A percentile compares a stretch with the other conserved stretches of the same genome.
phyloP scores from a whole-genome alignment of 495 filamentous ascomycete genomes.

The Penicillium samsonianum region DNA sequence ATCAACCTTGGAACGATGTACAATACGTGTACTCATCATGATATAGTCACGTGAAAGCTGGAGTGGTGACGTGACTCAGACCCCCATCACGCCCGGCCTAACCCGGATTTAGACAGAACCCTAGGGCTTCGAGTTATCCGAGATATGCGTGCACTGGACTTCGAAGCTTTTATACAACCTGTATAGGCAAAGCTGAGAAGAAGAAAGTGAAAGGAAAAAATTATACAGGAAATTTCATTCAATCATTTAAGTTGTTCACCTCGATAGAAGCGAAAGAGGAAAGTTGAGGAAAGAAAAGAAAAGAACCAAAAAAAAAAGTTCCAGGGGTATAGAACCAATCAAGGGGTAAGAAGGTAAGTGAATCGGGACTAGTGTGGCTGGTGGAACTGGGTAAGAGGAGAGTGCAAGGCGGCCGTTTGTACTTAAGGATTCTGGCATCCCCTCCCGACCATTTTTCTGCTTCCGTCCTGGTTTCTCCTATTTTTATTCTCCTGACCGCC shows the following conservation, averaged over 20 bases:
- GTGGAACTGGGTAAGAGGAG: conserved; percentile 46
- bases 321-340: conserved; percentile 31
- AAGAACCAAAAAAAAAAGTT: conserved; percentile 11
- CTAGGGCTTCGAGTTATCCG: conserved; percentile 20
- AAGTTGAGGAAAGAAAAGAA: conserved; percentile 7
- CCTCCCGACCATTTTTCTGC: conserved; percentile 45
- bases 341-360: conserved; percentile 34
- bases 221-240: too few species aligned
- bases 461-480: conserved; percentile 36
- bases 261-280: background rate
- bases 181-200: background rate
- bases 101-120: conserved; percentile 18
- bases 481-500: conserved; percentile 33
- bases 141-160: background rate
- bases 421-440: conserved; percentile 56
- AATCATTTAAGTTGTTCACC: background rate
- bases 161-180: background rate
- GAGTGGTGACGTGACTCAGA: conserved; percentile 21
- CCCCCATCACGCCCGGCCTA: conserved; percentile 5
- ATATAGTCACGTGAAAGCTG: conserved; percentile 14
- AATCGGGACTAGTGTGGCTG: conserved; percentile 38
- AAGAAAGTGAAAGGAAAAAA: background rate
- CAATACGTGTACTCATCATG: conserved; percentile 8
- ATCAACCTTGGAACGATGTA: background rate
- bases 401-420: conserved; percentile 46